Base-by-base conservation (phyloP, 2,329 filamentous ascomycete genomes). In the Aurifilum marmelostoma region DNA sequence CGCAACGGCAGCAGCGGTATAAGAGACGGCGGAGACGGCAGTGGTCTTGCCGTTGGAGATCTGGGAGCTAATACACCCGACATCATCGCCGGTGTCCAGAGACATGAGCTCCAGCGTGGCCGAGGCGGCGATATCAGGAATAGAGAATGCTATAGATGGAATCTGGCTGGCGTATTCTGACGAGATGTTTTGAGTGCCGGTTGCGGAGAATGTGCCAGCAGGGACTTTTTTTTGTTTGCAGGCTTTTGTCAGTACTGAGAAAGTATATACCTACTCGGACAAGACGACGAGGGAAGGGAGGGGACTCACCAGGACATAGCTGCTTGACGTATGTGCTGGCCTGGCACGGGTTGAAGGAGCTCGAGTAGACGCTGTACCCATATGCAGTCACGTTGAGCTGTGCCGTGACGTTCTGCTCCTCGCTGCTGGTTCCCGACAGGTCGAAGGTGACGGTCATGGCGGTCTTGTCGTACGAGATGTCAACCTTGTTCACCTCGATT, bases 1-100 rank as follows among this genome's bases (percentile, higher is more conserved):
- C 27, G 93, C 93, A 65, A 98, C 87, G 70, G 93, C 92, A 9
- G 89, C 94, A 1, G 94, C 93, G 52, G 93, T 84, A 78, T 96
- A 97, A 0, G 92, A 90, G 0, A 97, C 92, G 2, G 90, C 92
- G 1, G 91, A 85, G 0, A 94, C 83, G 67, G 85, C 87, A 64
- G 91, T 87, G 0, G 93, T 92, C 82, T 97, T 97, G 74, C 94
- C 95, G 78, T 99, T 99, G 72, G 87, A 88, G 68, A 99, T 89
- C 56, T 88, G 83, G 0, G 94, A 94, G 74, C 91, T 83, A 64
- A 98, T 90, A 79, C 96, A 99, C 29, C 93, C 94, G 11, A 97
- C 86, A 56, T 90, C 84, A 43, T 85, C 75, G 52, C 69, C 69
- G 5, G 81, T 83, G 41, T 91, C 87, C 52, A 88, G 80, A 5